Evolutionary conservation across 2,329 filamentous ascomycete genomes (phyloP).

Genomic region (Ophiocordyceps camponoti-saundersi): DNA sequence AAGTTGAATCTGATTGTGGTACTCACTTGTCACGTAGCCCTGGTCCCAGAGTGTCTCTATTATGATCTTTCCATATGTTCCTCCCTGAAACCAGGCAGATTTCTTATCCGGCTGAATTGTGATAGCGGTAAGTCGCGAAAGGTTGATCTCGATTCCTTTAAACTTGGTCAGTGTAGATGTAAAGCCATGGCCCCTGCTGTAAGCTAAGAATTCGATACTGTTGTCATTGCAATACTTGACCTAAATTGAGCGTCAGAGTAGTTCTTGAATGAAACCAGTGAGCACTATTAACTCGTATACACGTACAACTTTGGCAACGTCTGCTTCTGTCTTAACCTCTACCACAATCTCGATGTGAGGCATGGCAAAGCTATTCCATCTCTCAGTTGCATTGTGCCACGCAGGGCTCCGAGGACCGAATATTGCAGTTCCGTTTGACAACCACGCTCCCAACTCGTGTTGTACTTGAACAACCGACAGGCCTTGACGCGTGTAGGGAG

Average conservation of each 20-base stretch:
- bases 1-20: too few species aligned
- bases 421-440: neutral
- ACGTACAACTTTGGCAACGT: neutral
- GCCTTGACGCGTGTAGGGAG: neutral
- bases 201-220: conserved; percentile 6
- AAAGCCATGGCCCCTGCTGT: conserved; percentile 7
- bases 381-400: neutral
- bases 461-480: neutral
- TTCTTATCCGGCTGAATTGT: neutral
- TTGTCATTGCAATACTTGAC: conserved; percentile 8
- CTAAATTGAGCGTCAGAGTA: neutral
- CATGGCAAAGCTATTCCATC: neutral
- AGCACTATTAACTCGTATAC: too few species aligned
- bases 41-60: conserved; percentile 4
- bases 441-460: neutral
- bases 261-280: neutral
- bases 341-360: neutral
- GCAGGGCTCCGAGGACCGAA: neutral
- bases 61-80: conserved; percentile 1
- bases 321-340: neutral
- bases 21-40: conserved; percentile 1
- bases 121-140: conserved; percentile 5
- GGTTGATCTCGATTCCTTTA: conserved; percentile 8
- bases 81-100: conserved; percentile 1
- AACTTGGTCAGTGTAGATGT: conserved; percentile 5